phyloP scores from a whole-genome alignment of 805 yeast genomes.

The Saturnispora hagleri region DNA sequence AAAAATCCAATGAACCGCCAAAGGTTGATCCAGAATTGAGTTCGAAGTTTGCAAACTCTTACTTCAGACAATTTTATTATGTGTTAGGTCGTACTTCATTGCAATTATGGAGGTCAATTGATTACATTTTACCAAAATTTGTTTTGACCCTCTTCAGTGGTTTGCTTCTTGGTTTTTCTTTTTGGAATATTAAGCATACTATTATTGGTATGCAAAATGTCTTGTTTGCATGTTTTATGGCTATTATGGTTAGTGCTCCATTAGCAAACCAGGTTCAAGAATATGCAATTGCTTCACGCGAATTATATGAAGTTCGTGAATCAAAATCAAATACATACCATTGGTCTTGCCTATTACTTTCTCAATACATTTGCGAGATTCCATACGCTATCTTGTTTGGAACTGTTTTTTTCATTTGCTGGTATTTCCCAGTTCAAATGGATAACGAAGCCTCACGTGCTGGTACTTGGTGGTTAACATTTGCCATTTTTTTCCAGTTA shows the following conservation, averaged over 20 bases:
- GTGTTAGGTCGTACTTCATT: slow-evolving; percentile 31
- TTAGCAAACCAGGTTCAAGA: slow-evolving; percentile 57
- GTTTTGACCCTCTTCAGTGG: slow-evolving; percentile 32
- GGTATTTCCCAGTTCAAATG: slow-evolving; percentile 30
- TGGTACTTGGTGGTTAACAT: slow-evolving; percentile 36
- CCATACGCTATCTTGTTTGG: slow-evolving; percentile 46
- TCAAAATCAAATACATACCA: slow-evolving; percentile 62
- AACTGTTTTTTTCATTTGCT: slow-evolving; percentile 37
- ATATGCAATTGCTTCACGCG: slow-evolving; percentile 47
- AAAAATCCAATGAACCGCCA: slow-evolving; percentile 8
- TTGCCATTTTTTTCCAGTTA: slow-evolving; percentile 33
- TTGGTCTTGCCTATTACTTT: slow-evolving; percentile 51
- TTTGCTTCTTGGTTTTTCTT: slow-evolving; percentile 46
- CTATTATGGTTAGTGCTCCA: slow-evolving; percentile 50
- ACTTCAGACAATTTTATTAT: slow-evolving; percentile 27
- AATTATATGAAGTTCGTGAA: slow-evolving; percentile 61
- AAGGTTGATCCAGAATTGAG: slow-evolving; percentile 12
- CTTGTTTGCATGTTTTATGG: slow-evolving; percentile 41
- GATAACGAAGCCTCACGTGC: slow-evolving; percentile 31
- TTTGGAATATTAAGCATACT: slow-evolving; percentile 47
- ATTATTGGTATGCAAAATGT: slow-evolving; percentile 51
- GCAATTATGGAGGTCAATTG: slow-evolving; percentile 40
- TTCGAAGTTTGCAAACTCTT: slow-evolving; percentile 36
- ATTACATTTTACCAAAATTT: slow-evolving; percentile 39
- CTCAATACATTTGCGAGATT: slow-evolving; percentile 47